A percentile compares a stretch with the other conserved stretches of the same genome.
These are phyloP conservation scores for Spirogloea muscicola DNA, from an alignment of 139 green algal genomes.

Conservation along the genomic window DNA sequence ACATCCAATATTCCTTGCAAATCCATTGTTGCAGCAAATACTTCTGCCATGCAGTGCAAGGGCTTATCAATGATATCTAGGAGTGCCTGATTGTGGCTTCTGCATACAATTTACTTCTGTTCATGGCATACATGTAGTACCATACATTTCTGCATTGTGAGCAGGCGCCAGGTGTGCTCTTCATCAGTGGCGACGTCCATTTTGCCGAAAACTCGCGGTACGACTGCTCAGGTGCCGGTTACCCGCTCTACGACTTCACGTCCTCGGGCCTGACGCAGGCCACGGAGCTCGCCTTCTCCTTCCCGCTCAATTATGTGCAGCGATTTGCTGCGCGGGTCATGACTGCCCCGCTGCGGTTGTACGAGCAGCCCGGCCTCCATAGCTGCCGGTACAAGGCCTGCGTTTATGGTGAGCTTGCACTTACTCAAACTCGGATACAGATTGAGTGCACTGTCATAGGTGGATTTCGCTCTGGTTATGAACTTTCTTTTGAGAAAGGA, in stretches of 20 bases:
- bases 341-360: constrained; percentile 1
- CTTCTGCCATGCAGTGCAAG: too few species aligned
- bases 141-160: too few species aligned
- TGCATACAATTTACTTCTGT: too few species aligned
- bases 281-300: neutral
- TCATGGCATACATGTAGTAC: too few species aligned
- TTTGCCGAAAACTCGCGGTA: constrained; percentile 47
- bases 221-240: constrained; percentile 19
- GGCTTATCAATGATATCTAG: too few species aligned
- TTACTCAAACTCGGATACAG: too few species aligned
- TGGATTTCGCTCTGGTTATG: too few species aligned
- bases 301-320: neutral
- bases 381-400: neutral
- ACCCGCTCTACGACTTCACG: constrained; percentile 47
- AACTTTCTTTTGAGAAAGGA: too few species aligned
- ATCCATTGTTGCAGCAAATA: too few species aligned
- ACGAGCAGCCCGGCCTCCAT: neutral
- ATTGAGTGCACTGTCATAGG: too few species aligned
- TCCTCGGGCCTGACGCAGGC: constrained; percentile 44
- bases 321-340: neutral
- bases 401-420: constrained; percentile 7
- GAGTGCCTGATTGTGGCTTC: too few species aligned
- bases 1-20: too few species aligned
- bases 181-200: constrained; percentile 50
- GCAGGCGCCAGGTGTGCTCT: constrained; percentile 40